A percentile compares a stretch with the other conserved stretches of the same genome.
Evolutionary conservation across 345 rosid genomes (phyloP).

Genomic region (Eucalyptus curtisii): DNA sequence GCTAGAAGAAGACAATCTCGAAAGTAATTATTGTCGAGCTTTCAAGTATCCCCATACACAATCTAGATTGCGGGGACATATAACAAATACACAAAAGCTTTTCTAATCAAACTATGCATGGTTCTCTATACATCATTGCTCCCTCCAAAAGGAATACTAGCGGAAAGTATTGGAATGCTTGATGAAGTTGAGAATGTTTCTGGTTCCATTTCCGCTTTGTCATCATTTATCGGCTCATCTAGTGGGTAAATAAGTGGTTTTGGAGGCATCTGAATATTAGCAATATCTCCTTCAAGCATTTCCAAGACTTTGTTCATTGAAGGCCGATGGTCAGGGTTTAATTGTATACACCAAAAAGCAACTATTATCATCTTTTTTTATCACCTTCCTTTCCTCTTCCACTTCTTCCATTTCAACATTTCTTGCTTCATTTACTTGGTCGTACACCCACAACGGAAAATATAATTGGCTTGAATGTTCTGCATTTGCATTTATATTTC

Average conservation of each 20-base stretch:
- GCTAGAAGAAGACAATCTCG: neutral
- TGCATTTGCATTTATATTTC: neutral
- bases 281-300: neutral
- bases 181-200: neutral
- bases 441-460: fast-evolving
- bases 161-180: neutral
- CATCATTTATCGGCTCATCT: fast-evolving
- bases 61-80: neutral
- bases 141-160: neutral
- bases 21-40: no score
- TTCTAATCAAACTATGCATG: neutral
- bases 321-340: neutral
- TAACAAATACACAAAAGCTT: neutral
- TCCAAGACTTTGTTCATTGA: neutral
- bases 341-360: neutral
- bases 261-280: neutral
- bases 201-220: neutral
- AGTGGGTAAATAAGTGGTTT: neutral
- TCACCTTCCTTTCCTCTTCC: neutral
- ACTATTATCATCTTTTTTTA: neutral
- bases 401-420: neutral
- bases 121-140: neutral
- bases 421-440: neutral
- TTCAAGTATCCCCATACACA: neutral
- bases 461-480: neutral